Percentiles rank a stretch among this genome's conserved stretches.
These are phyloP conservation scores for Digitaria exilis DNA, from an alignment of 202 grass and related monocot species.

Conservation along the genomic window DNA sequence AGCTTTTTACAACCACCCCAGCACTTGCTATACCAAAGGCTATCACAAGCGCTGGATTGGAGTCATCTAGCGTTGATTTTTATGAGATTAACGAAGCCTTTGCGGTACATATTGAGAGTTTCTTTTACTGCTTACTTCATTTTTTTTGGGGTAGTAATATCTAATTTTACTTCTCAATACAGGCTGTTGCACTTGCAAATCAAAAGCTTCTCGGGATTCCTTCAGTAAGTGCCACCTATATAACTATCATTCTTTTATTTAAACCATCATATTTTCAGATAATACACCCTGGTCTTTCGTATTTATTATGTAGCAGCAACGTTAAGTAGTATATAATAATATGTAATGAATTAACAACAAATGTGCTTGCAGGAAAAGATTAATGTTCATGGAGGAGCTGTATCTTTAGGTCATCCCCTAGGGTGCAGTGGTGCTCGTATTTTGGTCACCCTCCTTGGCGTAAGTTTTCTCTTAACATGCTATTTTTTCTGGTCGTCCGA, in stretches of 20 bases:
- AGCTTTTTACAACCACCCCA: slow-evolving; percentile 89
- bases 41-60: slow-evolving; percentile 64
- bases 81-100: slow-evolving; percentile 99
- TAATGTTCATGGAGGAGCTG: slow-evolving; percentile 92
- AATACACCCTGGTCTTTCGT: neutral
- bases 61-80: slow-evolving; percentile 82
- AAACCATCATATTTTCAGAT: neutral
- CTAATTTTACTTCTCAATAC: slow-evolving; percentile 31
- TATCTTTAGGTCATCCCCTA: slow-evolving; percentile 87
- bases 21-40: slow-evolving; percentile 95
- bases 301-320: neutral
- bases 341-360: neutral
- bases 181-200: slow-evolving; percentile 97
- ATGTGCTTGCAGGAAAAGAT: slow-evolving; percentile 73
- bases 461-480: slow-evolving; percentile 27
- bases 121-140: neutral
- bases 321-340: neutral
- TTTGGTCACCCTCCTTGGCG: slow-evolving; percentile 69
- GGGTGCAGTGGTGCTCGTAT: slow-evolving; percentile 95
- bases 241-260: neutral
- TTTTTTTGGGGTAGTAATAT: neutral
- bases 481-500: neutral
- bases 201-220: slow-evolving; percentile 89
- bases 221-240: slow-evolving; percentile 54
- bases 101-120: slow-evolving; percentile 48